A percentile compares a stretch with the other conserved stretches of the same genome.
These are phyloP conservation scores for Hyaloperonospora brassicae DNA, from an alignment of 352 stramenopile genomes.

Conservation along the genomic window DNA sequence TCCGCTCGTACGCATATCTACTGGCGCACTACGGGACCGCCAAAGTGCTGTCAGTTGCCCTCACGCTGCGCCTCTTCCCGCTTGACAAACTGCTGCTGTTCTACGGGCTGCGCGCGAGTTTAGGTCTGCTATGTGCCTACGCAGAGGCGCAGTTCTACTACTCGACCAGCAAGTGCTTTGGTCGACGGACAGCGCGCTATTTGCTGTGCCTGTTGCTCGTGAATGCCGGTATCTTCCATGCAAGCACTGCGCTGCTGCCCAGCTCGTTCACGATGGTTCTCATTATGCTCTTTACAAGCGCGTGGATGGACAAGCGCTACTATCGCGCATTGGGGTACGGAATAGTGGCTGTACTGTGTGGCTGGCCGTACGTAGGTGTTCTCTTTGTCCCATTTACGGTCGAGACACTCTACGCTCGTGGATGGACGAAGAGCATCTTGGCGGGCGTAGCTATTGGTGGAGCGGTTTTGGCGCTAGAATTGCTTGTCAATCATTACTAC, in stretches of 20 bases:
- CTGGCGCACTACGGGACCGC: conserved; percentile 43
- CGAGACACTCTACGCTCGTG: conserved; percentile 52
- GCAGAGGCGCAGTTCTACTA: conserved; percentile 85
- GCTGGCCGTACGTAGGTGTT: conserved; percentile 96
- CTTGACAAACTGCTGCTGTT: conserved; percentile 84
- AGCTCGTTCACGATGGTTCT: conserved; percentile 88
- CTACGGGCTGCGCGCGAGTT: conserved; percentile 75
- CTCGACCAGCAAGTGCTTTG: conserved; percentile 54
- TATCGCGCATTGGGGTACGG: conserved; percentile 75
- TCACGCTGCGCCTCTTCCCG: conserved; percentile 29
- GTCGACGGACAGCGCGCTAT: conserved; percentile 50
- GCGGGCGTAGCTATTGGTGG: conserved; percentile 54
- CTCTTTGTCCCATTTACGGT: conserved; percentile 93
- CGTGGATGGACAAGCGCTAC: conserved; percentile 77
- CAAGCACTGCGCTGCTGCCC: conserved; percentile 87
- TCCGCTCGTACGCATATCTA: conserved; percentile 95
- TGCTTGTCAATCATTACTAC: conserved; percentile 77
- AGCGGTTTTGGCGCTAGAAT: conserved; percentile 68
- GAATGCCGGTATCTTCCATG: conserved; percentile 90
- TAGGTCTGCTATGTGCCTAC: conserved; percentile 71
- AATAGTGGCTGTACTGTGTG: conserved; percentile 88
- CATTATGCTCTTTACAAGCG: conserved; percentile 63
- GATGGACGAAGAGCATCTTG: conserved; percentile 42
- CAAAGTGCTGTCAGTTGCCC: conserved; percentile 33
- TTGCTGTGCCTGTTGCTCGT: conserved; percentile 72